Percentiles rank a stretch among this genome's conserved stretches.
These are phyloP conservation scores for Melanomma pulvis-pyrius DNA, from an alignment of 495 filamentous ascomycete genomes.

Conservation along the genomic window DNA sequence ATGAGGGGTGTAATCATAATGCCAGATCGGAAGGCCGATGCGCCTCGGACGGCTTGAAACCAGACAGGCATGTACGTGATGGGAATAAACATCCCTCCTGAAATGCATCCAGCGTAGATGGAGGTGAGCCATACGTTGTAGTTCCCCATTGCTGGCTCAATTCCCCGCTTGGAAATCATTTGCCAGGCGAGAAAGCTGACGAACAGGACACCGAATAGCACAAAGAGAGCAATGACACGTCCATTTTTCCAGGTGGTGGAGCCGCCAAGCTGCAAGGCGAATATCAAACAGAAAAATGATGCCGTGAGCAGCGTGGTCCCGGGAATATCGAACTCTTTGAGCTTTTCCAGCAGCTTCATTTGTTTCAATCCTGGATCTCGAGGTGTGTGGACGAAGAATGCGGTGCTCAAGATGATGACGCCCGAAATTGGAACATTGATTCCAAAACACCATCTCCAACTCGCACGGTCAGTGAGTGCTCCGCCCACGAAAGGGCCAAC, in stretches of 20 bases:
- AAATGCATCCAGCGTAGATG: conserved; percentile 60
- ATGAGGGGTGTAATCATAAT: conserved; percentile 24
- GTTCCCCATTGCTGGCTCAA: conserved; percentile 71
- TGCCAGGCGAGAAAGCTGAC: conserved; percentile 65
- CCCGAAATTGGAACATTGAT: conserved; percentile 68
- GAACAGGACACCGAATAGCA: conserved; percentile 56
- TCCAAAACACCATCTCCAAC: conserved; percentile 73
- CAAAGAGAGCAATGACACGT: conserved; percentile 71
- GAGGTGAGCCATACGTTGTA: conserved; percentile 62
- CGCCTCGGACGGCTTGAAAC: conserved; percentile 26
- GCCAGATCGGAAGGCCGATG: conserved; percentile 27
- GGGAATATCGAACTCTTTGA: conserved; percentile 64
- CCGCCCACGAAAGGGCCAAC: conserved; percentile 70
- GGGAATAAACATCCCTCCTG: conserved; percentile 65
- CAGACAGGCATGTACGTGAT: conserved; percentile 29
- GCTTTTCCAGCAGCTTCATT: conserved; percentile 46
- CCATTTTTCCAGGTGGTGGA: conserved; percentile 62
- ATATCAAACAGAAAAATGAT: conserved; percentile 67
- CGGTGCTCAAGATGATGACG: conserved; percentile 53
- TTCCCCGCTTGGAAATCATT: conserved; percentile 58
- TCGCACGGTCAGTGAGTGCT: conserved; percentile 60
- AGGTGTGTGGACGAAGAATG: conserved; percentile 61
- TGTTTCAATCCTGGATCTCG: background rate
- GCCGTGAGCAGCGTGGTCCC: conserved; percentile 72
- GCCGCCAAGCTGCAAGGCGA: conserved; percentile 90